Evolutionary conservation across 2,329 filamentous ascomycete genomes (phyloP).

Genomic region (Stemphylium vesicarium): DNA sequence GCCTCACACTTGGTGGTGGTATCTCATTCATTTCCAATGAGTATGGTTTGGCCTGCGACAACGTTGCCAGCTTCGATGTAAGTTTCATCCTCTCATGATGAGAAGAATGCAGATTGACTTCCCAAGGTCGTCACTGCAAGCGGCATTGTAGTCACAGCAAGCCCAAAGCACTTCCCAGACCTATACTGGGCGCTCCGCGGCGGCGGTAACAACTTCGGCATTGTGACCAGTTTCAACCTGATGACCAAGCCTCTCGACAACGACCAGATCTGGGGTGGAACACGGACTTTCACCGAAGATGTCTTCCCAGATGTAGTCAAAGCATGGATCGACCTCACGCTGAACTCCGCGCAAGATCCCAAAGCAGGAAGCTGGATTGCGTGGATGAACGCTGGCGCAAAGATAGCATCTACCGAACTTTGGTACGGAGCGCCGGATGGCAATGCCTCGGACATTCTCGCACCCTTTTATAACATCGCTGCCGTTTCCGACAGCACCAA

Average conservation of each 20-base stretch:
- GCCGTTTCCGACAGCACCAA: neutral
- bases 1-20: constrained; percentile 38
- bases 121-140: constrained; percentile 44
- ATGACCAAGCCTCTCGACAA: constrained; percentile 16
- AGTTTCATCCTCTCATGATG: neutral
- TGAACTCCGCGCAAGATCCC: constrained; percentile 7
- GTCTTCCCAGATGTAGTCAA: constrained; percentile 18
- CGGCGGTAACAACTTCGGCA: constrained; percentile 36
- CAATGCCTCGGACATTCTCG: neutral
- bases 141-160: constrained; percentile 28
- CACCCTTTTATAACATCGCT: constrained; percentile 8
- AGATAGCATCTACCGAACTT: constrained; percentile 16
- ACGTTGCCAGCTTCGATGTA: constrained; percentile 27
- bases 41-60: constrained; percentile 26
- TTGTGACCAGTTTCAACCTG: constrained; percentile 26
- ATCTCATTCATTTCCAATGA: constrained; percentile 27
- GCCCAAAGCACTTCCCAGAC: constrained; percentile 10
- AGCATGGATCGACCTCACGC: constrained; percentile 16
- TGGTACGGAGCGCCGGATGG: constrained; percentile 25
- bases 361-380: constrained; percentile 42
- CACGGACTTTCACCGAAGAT: constrained; percentile 7
- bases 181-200: constrained; percentile 41
- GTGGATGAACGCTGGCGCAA: constrained; percentile 19
- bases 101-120: neutral
- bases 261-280: constrained; percentile 23